Base-by-base conservation (phyloP, 495 filamentous ascomycete genomes). In the Penicillium maclennaniae region DNA sequence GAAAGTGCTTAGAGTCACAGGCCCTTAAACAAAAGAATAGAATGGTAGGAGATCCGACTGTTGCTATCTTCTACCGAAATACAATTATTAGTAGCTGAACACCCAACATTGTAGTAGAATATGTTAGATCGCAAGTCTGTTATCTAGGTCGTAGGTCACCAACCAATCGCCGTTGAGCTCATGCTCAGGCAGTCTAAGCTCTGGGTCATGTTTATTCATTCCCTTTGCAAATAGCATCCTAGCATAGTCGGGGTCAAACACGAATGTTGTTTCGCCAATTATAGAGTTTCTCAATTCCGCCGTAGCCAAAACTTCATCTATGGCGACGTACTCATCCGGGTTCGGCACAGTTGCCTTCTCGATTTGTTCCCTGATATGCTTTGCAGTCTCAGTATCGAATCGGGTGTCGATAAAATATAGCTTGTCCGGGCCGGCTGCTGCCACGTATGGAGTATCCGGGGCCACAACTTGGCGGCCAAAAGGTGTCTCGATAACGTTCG, bases 401-500 rank as follows among this genome's bases (percentile, higher is more conserved):
- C 53, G 56, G 38, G 52, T 59, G 56, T 55, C 52, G 47, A 59
- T 52, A 15, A 59, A 59, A 47, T 59, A 55, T 34, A 59, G 40
- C 12, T 45, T 17, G 45, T 59, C 28, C 46, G 36, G 37, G 14
- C 52, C 43, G 5, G 47, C 44, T 1, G 46, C 43, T 52, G 56
- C 52, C 27, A 55, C 56, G 15, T 59, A 59, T 40, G 53, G 52
- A 45, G 56, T 59, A 52, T 51, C 56, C n/a, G 56, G 56, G 16
- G 56, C 56, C 39, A 55, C 23, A 44, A 59, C 43, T 39, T 53
- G 56, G 53, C 34, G 45, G 43, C 53, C 52, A 20, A 25, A 45
- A 47, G 4, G 12, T 45, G 52, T 59, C 52, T 52, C 9, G 28
- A 52, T 59, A 19, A 41, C n/a, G 7, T 45, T 44, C 37, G 56